Base-by-base conservation (phyloP, 2,329 filamentous ascomycete species). In the Aspergillus nomiae region DNA sequence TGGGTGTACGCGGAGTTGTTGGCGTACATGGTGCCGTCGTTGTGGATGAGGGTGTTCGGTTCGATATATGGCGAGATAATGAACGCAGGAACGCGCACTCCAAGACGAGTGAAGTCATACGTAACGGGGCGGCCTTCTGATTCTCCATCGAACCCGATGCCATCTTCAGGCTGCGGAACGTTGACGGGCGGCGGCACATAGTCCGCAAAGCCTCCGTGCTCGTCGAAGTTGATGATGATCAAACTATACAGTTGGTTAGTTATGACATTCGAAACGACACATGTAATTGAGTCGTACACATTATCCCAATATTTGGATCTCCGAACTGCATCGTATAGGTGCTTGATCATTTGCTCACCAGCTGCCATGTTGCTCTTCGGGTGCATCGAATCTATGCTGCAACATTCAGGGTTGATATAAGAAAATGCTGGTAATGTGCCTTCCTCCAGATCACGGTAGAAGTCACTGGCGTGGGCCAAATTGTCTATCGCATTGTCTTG, bases 341-440 rank as follows among this genome's bases (percentile, higher is more conserved):
- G 75, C 67, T 80, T 80, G 65, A 80, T 72, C 69, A 79, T 71
- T 59, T 73, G 69, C 59, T 78, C 76, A 28, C 77, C 78, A 5
- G 75, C 71, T 19, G 77, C 73, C 69, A 77, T 76, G 59, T 74
- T 76, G 55, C 71, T 74, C n/a, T 72, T 75, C 2, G 77, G 78
- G 62, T 80, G 77, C 75, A 80, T 79, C 3, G 76, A 78, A 55
- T 74, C 63, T 54, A 78, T 67, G 21, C 65, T 69, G 64, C 73
- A 76, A 64, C 73, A 74, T 58, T 82, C 81, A 0, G 80, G 80
- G 32, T 81, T 81, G 59, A 81, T 78, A 65, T 81, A 82, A 24
- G 85, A 83, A 77, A 87, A 90, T 77, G 92, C 90, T 1, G 91
- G 91, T n/a, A 93, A 84, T 21, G 80, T 84, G 68, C 88, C 80